Conservation (phyloP, 441 rosid species). For the Pelargonium cotyledonis region DNA sequence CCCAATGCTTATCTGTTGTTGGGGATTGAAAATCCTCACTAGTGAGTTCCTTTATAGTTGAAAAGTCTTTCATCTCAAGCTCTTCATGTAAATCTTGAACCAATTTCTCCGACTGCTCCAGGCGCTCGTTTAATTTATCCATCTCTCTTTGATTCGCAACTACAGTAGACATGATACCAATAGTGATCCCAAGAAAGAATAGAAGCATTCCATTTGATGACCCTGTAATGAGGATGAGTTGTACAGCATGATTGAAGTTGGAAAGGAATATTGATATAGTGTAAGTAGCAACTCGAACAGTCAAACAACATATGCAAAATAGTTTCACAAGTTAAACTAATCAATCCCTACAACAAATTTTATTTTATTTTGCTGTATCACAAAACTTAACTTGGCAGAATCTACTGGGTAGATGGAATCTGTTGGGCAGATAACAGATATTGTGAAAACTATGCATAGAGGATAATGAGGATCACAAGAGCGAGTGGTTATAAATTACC, state of each 20-base stretch:
- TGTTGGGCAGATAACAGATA: too few relatives aligned
- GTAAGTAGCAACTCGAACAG: not conserved
- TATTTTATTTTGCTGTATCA: too few relatives aligned
- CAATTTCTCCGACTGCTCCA: constrained; percentile 26
- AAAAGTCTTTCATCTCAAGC: constrained; percentile 31
- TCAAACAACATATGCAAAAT: not conserved
- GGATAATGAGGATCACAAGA: not conserved
- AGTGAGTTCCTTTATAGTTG: constrained; percentile 21
- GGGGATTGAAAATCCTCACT: not conserved
- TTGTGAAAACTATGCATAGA: too few relatives aligned
- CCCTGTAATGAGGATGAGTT: constrained; percentile 22
- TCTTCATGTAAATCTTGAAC: constrained; percentile 31
- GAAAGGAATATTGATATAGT: not conserved
- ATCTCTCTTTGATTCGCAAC: constrained; percentile 17
- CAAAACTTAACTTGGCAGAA: too few relatives aligned
- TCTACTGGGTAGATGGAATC: too few relatives aligned
- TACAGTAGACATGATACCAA: constrained; percentile 19
- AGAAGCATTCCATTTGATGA: constrained; percentile 10
- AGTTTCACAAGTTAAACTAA: too few relatives aligned
- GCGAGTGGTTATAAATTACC: not conserved
- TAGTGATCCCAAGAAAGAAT: constrained; percentile 26
- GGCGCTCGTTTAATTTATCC: constrained; percentile 21
- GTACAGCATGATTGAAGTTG: not conserved
- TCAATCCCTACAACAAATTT: too few relatives aligned
- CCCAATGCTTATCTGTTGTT: not conserved